Percentiles rank a stretch among this genome's conserved stretches.
phyloP scores from a whole-genome alignment of 192 early-diverging fungal species.

The Mortierella hygrophila region DNA sequence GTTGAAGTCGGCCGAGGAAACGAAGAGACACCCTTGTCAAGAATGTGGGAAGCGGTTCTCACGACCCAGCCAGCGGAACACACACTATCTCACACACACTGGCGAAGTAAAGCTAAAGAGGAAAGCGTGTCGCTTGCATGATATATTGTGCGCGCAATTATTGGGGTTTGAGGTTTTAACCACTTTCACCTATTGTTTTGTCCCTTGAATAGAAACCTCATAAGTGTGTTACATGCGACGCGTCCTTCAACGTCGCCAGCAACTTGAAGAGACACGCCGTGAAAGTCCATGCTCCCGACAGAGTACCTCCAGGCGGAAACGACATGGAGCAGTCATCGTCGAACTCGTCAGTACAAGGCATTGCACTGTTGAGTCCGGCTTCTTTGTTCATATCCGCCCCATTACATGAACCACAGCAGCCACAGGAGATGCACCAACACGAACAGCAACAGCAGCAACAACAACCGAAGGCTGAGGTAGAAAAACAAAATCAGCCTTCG shows the following conservation, averaged over 20 bases:
- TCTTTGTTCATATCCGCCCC: neutral
- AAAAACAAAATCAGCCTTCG: neutral
- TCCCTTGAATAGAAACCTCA: neutral
- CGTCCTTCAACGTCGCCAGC: constrained; percentile 14
- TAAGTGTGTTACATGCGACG: neutral
- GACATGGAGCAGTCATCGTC: neutral
- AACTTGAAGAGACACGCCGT: constrained; percentile 13
- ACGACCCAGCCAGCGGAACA: constrained; percentile 14
- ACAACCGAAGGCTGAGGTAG: neutral
- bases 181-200: neutral
- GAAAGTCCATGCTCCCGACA: neutral
- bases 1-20: neutral
- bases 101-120: constrained; percentile 8
- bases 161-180: neutral
- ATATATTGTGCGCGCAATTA: neutral
- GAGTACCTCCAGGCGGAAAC: too few relatives aligned
- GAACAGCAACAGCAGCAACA: neutral
- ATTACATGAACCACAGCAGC: neutral
- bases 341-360: neutral
- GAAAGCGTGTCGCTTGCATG: neutral
- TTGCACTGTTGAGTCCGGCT: neutral
- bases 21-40: neutral
- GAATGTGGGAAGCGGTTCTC: constrained; percentile 6
- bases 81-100: neutral
- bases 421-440: neutral